These are phyloP conservation scores for Eruca vesicaria DNA, from an alignment of 441 rosid species.

Conservation along the genomic window DNA sequence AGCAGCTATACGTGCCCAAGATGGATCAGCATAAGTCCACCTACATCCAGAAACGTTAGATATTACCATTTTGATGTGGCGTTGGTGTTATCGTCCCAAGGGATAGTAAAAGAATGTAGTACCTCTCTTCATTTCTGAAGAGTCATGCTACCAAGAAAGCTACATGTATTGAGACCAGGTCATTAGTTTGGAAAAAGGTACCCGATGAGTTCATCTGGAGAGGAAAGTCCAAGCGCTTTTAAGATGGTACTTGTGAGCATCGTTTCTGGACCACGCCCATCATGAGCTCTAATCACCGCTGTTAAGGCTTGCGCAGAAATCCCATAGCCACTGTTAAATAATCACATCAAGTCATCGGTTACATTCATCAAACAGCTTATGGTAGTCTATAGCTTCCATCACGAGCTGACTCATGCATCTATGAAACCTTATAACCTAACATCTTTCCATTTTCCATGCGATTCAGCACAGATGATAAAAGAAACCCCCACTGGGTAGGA, in stretches of 20 bases:
- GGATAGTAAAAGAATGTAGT: neutral
- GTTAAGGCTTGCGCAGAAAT: constrained; percentile 93
- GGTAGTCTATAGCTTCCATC: constrained; percentile 3
- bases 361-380: constrained; percentile 2
- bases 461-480: neutral
- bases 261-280: constrained; percentile 90
- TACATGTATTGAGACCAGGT: neutral
- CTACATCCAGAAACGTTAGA: constrained; percentile 22
- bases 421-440: neutral
- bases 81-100: neutral
- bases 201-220: constrained; percentile 94
- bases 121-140: neutral
- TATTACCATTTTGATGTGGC: neutral
- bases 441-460: neutral
- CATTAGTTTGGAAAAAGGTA: constrained; percentile 27
- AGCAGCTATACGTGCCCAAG: constrained; percentile 42
- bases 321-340: constrained; percentile 93
- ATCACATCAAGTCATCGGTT: neutral
- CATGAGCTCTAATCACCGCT: constrained; percentile 84
- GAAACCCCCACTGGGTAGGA: neutral
- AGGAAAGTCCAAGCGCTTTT: constrained; percentile 65
- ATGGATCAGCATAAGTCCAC: constrained; percentile 43
- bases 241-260: constrained; percentile 66
- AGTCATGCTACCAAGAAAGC: neutral
- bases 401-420: constrained; percentile 5